phyloP scores from a whole-genome alignment of 768 basidiomycete species.

The Mycena chlorophos region DNA sequence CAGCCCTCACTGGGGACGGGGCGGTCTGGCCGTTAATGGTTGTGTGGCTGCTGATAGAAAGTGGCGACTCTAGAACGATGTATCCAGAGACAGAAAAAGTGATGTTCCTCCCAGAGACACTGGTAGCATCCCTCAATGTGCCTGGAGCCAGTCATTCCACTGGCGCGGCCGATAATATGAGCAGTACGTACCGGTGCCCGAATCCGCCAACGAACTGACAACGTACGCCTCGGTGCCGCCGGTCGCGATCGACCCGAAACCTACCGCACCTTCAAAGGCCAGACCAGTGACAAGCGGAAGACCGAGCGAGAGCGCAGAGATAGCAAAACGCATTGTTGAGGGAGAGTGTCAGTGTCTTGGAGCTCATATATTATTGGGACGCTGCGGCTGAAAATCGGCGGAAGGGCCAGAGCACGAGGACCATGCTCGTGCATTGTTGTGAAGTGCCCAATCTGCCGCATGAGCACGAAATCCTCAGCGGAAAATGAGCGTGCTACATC shows the following conservation, averaged over 20 bases:
- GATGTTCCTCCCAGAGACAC: conserved; percentile 24
- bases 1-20: conserved; percentile 14
- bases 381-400: background rate
- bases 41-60: conserved; percentile 21
- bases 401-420: too few species aligned
- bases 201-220: conserved; percentile 24
- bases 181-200: conserved; percentile 25
- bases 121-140: too few species aligned
- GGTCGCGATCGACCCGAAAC: conserved; percentile 25
- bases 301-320: conserved; percentile 10
- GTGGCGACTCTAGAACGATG: conserved; percentile 23
- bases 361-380: background rate
- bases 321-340: background rate
- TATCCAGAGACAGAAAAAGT: conserved; percentile 27
- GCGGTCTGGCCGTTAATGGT: conserved; percentile 28
- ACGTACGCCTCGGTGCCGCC: conserved; percentile 23
- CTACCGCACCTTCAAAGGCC: conserved; percentile 25
- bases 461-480: too few species aligned
- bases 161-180: conserved; percentile 8
- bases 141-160: too few species aligned
- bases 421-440: too few species aligned
- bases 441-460: too few species aligned
- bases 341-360: background rate
- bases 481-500: too few species aligned
- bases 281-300: conserved; percentile 22